Evolutionary conservation across 176 grass and related monocot species (phyloP).

Genomic region (Miscanthus lutarioriparius): DNA sequence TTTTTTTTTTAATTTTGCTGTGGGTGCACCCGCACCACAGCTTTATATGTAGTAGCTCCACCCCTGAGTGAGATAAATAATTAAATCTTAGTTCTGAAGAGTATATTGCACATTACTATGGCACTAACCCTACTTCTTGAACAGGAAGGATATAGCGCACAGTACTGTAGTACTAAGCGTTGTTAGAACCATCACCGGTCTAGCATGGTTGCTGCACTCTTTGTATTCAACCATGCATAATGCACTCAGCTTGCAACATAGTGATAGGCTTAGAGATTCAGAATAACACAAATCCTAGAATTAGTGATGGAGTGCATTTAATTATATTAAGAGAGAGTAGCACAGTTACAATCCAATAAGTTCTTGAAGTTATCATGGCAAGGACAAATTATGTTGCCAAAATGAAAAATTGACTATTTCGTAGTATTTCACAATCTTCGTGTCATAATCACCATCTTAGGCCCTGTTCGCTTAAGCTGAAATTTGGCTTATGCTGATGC

Average conservation of each 20-base stretch:
- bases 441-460: slow-evolving; percentile 32
- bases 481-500: no score
- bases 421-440: slow-evolving; percentile 19
- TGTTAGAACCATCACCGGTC: not conserved
- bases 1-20: not conserved
- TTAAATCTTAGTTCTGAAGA: not conserved
- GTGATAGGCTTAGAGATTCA: not conserved
- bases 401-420: not conserved
- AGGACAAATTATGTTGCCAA: not conserved
- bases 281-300: not conserved
- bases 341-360: not conserved
- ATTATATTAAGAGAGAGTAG: not conserved
- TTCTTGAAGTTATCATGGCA: not conserved
- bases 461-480: no score
- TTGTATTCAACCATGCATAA: not conserved
- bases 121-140: not conserved
- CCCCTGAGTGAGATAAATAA: not conserved
- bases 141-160: not conserved
- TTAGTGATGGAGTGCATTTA: not conserved
- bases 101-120: not conserved
- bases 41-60: not conserved
- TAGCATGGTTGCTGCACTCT: not conserved
- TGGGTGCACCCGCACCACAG: not conserved
- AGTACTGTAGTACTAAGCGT: slow-evolving; percentile 1
- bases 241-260: slow-evolving; percentile 6